Percentiles rank a stretch among this genome's conserved stretches.
phyloP scores from a whole-genome alignment of 371 early-diverging fungal species.

The Umbelopsis sp. region DNA sequence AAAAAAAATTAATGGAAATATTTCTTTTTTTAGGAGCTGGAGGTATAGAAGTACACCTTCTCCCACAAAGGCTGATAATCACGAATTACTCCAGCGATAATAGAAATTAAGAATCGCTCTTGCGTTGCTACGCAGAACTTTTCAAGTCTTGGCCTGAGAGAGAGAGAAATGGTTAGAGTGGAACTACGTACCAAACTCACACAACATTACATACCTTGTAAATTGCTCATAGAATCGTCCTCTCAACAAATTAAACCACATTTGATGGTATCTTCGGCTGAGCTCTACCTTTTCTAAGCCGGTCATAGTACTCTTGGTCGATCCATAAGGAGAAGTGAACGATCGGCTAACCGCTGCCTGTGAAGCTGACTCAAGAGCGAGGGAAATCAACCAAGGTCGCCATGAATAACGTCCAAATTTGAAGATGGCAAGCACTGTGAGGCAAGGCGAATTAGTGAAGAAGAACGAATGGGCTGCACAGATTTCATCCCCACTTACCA shows the following conservation, averaged over 20 bases:
- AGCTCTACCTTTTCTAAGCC: slow-evolving; percentile 81
- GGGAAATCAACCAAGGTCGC: slow-evolving; percentile 86
- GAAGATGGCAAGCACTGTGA: slow-evolving; percentile 71
- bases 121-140: slow-evolving; percentile 49
- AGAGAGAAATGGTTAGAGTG: not conserved
- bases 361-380: slow-evolving; percentile 71
- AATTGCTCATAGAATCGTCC: slow-evolving; percentile 83
- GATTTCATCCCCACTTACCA: slow-evolving; percentile 35
- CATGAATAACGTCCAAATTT: slow-evolving; percentile 78
- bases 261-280: slow-evolving; percentile 65
- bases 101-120: slow-evolving; percentile 47
- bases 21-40: slow-evolving; percentile 36
- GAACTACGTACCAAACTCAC: not conserved
- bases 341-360: slow-evolving; percentile 42
- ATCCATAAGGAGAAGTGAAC: slow-evolving; percentile 35
- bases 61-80: slow-evolving; percentile 96
- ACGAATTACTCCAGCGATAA: slow-evolving; percentile 61
- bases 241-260: slow-evolving; percentile 83
- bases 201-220: slow-evolving; percentile 61
- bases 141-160: slow-evolving; percentile 46
- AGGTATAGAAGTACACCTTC: slow-evolving; percentile 86
- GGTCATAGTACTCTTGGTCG: slow-evolving; percentile 45
- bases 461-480: no score
- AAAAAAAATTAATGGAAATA: slow-evolving; percentile 2
- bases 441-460: no score